phyloP scores from a whole-genome alignment of 202 grass and related monocot species.

The Musa balbisiana region DNA sequence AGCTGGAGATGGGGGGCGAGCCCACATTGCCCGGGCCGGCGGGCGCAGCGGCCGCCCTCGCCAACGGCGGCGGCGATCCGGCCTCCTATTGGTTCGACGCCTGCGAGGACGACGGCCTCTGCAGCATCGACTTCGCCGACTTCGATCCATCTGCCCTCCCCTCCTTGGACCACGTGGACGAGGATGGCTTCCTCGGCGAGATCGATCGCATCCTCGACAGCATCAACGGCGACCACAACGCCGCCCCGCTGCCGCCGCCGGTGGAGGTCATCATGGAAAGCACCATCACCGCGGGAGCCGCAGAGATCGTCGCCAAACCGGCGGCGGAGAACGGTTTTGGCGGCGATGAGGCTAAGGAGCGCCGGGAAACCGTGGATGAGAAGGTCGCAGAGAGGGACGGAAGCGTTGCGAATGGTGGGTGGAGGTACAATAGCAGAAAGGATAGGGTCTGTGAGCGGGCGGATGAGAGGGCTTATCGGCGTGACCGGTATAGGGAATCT shows the following conservation, averaged over 20 bases:
- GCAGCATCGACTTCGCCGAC: conserved; percentile 66
- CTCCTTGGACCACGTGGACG: conserved; percentile 38
- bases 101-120: conserved; percentile 64
- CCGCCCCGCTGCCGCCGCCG: not conserved
- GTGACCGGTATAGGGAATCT: conserved; percentile 25
- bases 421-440: conserved; percentile 45
- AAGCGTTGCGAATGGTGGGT: conserved; percentile 23
- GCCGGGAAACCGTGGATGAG: conserved; percentile 3
- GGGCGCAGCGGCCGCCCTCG: conserved; percentile 11
- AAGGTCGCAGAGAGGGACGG: conserved; percentile 33
- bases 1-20: conserved; percentile 34
- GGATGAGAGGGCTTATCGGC: conserved; percentile 11
- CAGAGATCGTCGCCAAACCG: conserved; percentile 5
- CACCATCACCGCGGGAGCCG: not conserved
- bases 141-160: conserved; percentile 64
- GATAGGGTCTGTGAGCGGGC: conserved; percentile 16
- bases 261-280: not conserved
- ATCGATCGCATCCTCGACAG: conserved; percentile 91
- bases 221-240: conserved; percentile 56
- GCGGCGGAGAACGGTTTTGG: conserved; percentile 28
- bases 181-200: conserved; percentile 84
- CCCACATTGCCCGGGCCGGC: conserved; percentile 32
- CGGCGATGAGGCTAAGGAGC: conserved; percentile 6
- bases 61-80: conserved; percentile 24
- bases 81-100: conserved; percentile 85